phyloP scores from a whole-genome alignment of 352 stramenopile species.

The Bremia lactucae region DNA sequence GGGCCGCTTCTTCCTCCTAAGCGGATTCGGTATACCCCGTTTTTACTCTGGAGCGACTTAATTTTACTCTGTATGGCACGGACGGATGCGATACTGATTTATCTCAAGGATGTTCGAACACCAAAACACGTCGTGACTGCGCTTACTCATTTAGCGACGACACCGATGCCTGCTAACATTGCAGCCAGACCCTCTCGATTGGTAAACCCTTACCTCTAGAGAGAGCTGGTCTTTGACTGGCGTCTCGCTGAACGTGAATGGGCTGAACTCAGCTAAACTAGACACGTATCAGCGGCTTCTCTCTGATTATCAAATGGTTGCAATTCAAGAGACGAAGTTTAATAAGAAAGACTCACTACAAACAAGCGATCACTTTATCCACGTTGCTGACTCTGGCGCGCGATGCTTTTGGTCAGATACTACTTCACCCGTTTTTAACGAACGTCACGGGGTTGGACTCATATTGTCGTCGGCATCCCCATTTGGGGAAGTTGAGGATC shows the following conservation, averaged over 20 bases:
- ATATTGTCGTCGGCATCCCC: constrained; percentile 6
- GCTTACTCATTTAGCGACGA: background rate
- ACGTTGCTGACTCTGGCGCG: constrained; percentile 5
- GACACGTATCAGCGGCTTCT: constrained; percentile 9
- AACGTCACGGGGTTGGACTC: constrained; percentile 3
- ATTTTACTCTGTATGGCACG: background rate
- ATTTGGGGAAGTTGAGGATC: constrained; percentile 4
- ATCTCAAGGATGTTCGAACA: background rate
- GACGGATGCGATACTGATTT: background rate
- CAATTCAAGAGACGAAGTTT: constrained; percentile 13
- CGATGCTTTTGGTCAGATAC: constrained; percentile 11
- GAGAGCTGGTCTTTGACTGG: constrained; percentile 2
- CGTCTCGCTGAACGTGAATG: constrained; percentile 13
- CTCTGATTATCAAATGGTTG: constrained; percentile 4
- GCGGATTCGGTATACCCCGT: background rate
- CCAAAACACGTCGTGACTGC: background rate
- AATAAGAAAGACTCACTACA: constrained; percentile 8
- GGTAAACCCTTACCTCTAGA: constrained; percentile 8
- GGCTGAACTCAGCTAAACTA: background rate
- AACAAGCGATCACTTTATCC: constrained; percentile 5
- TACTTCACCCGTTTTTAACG: constrained; percentile 6
- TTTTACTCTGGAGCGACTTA: background rate
- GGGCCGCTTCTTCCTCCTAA: background rate
- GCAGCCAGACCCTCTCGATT: background rate
- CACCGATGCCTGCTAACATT: background rate